These are phyloP conservation scores for Sarocladium oryzae DNA, from an alignment of 2,329 filamentous ascomycete genomes.

Conservation along the genomic window DNA sequence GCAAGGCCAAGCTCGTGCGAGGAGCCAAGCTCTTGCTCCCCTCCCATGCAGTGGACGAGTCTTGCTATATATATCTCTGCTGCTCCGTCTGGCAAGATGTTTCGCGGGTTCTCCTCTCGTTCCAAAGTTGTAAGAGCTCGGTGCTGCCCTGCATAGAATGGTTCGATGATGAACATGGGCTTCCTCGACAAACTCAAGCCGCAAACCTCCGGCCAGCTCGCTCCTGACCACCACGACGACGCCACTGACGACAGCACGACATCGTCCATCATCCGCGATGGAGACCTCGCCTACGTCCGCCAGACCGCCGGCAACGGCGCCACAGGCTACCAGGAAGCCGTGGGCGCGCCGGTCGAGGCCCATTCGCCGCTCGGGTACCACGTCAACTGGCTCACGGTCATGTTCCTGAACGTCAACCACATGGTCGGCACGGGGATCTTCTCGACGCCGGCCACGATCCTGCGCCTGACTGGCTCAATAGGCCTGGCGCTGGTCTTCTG, in stretches of 20 bases:
- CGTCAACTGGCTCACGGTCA: conserved; percentile 47
- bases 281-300: conserved; percentile 35
- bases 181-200: conserved; percentile 3
- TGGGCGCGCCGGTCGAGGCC: conserved; percentile 54
- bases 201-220: background rate
- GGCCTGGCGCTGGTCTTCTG: conserved; percentile 59
- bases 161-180: conserved; percentile 6
- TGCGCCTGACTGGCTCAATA: conserved; percentile 53
- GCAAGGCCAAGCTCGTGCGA: no score
- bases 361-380: conserved; percentile 53
- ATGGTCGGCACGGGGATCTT: conserved; percentile 62
- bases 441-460: conserved; percentile 55
- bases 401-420: conserved; percentile 55
- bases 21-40: no score
- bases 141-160: no score
- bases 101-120: background rate
- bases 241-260: background rate
- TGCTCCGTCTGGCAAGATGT: no score
- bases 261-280: conserved; percentile 25
- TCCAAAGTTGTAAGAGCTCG: background rate
- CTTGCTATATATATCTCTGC: no score
- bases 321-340: conserved; percentile 52
- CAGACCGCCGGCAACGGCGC: conserved; percentile 41
- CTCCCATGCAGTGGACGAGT: no score
- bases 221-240: no score